Conservation (phyloP, 441 rosid species). For the Pelargonium myrrhifolium region DNA sequence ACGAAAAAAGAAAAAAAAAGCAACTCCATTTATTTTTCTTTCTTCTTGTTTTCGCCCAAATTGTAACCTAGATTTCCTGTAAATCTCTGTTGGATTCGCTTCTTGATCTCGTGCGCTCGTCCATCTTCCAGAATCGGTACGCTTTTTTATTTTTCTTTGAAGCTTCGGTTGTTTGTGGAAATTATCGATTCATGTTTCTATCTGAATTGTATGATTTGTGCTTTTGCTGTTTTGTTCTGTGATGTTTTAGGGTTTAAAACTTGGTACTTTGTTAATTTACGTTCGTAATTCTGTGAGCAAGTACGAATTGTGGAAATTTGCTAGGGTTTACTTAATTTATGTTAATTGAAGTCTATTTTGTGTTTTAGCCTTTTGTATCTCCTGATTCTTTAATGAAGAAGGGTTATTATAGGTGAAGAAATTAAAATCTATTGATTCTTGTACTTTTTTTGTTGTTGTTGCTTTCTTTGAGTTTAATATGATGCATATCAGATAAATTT, state of each 20-base stretch:
- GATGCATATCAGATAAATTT: no score
- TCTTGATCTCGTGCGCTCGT: neutral
- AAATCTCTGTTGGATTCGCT: neutral
- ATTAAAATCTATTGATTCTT: no score
- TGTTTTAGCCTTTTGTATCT: neutral
- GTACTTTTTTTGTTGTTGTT: no score
- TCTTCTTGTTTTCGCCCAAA: neutral
- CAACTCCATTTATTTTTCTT: neutral
- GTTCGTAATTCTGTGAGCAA: neutral
- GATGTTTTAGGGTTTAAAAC: no score
- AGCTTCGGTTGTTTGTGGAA: no score
- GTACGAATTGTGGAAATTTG: neutral
- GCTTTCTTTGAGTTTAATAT: no score
- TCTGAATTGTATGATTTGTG: no score
- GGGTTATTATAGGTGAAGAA: no score
- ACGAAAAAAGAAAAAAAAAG: neutral
- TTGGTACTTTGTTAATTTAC: neutral
- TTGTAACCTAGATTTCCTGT: neutral
- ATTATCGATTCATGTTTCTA: neutral
- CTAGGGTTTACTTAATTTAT: neutral
- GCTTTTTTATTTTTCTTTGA: neutral
- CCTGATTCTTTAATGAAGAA: no score
- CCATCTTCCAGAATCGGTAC: neutral
- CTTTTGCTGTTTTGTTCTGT: neutral
- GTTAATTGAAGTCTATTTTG: neutral